A percentile compares a stretch with the other conserved stretches of the same genome.
phyloP scores from a whole-genome alignment of 2,329 filamentous ascomycete species.

The Penicillium sp. region DNA sequence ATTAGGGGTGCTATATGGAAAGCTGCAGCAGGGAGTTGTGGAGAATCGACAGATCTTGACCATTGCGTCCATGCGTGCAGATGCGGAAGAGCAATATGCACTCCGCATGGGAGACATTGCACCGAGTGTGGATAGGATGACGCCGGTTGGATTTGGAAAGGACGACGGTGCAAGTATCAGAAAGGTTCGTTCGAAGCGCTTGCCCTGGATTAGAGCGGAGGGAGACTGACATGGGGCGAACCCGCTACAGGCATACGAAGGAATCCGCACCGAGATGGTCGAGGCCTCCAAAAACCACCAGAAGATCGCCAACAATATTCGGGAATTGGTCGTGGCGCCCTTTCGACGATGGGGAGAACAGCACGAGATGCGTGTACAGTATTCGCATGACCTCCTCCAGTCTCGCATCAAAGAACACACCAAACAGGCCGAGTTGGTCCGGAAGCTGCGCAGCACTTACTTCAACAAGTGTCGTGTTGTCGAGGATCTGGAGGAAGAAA shows the following conservation, averaged over 20 bases:
- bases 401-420: constrained; percentile 86
- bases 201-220: background rate
- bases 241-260: constrained; percentile 74
- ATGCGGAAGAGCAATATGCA: constrained; percentile 89
- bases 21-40: constrained; percentile 91
- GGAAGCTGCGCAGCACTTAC: constrained; percentile 91
- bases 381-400: constrained; percentile 93
- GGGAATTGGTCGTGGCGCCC: constrained; percentile 89
- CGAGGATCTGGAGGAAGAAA: constrained; percentile 96
- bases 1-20: constrained; percentile 88
- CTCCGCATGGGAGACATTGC: constrained; percentile 76
- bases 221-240: background rate
- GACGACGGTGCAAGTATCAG: constrained; percentile 95
- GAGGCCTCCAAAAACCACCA: constrained; percentile 84
- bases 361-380: constrained; percentile 84
- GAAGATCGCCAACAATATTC: constrained; percentile 94
- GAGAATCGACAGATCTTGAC: constrained; percentile 94
- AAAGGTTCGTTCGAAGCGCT: constrained; percentile 60
- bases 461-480: constrained; percentile 98
- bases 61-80: constrained; percentile 87
- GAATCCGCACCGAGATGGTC: constrained; percentile 86
- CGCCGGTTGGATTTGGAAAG: constrained; percentile 70
- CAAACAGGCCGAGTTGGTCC: constrained; percentile 81
- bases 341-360: constrained; percentile 96
- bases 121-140: constrained; percentile 73